These are phyloP conservation scores for Neonothopanus nambi DNA, from an alignment of 1,284 basidiomycete genomes.

Conservation along the genomic window DNA sequence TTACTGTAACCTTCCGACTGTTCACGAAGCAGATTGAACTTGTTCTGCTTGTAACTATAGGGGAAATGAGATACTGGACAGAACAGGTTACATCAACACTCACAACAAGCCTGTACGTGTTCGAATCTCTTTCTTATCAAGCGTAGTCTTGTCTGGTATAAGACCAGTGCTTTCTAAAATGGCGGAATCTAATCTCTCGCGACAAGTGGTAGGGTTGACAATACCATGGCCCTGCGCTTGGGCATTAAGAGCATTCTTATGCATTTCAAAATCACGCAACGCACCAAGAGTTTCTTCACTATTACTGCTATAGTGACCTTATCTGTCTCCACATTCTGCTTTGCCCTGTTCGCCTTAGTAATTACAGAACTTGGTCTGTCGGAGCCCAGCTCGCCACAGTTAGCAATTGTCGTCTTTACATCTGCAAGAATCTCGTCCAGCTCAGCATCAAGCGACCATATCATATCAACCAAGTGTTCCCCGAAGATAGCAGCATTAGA, in stretches of 20 bases:
- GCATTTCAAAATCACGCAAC: constrained; percentile 26
- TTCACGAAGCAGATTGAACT: constrained; percentile 96
- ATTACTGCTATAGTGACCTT: constrained; percentile 59
- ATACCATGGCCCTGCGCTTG: constrained; percentile 49
- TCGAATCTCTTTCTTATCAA: constrained; percentile 77
- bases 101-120: constrained; percentile 79
- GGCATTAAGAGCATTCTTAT: constrained; percentile 9
- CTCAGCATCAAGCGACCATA: constrained; percentile 77
- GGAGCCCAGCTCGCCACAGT: constrained; percentile 31
- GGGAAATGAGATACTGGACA: constrained; percentile 5
- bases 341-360: constrained; percentile 44
- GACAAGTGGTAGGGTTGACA: constrained; percentile 57
- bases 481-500: constrained; percentile 50
- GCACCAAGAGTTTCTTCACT: constrained; percentile 66
- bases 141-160: constrained; percentile 57
- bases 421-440: constrained; percentile 70
- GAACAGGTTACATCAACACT: constrained; percentile 31
- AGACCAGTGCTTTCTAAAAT: constrained; percentile 63
- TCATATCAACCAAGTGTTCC: constrained; percentile 71
- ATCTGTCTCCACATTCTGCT: constrained; percentile 57
- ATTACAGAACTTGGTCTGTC: constrained; percentile 21
- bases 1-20: constrained; percentile 98
- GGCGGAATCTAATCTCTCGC: constrained; percentile 70
- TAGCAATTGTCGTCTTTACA: constrained; percentile 43
- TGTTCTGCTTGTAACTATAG: constrained; percentile 93